Percentiles rank a stretch among this genome's conserved stretches.
These are phyloP conservation scores for Phylloporus sp. DNA, from an alignment of 768 basidiomycete species.

Conservation along the genomic window DNA sequence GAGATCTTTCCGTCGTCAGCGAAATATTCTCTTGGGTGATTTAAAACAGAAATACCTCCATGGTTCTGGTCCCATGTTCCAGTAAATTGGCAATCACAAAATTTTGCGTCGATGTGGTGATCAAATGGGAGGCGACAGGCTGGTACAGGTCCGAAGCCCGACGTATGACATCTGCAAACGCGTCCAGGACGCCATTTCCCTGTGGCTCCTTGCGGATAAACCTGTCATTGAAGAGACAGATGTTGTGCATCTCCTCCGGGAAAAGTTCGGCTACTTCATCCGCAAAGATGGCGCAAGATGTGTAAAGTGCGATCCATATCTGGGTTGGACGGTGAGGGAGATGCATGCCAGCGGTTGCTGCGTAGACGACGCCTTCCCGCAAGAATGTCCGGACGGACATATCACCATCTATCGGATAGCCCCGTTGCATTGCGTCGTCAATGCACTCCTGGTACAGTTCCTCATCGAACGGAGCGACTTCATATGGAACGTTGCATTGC, in stretches of 20 bases:
- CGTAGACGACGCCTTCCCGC: conserved; percentile 28
- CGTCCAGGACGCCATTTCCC: conserved; percentile 28
- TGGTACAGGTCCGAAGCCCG: conserved; percentile 27
- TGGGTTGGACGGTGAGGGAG: conserved; percentile 17
- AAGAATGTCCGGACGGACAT: conserved; percentile 28
- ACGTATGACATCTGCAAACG: conserved; percentile 31
- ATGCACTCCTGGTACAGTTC: conserved; percentile 20
- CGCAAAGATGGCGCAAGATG: conserved; percentile 33
- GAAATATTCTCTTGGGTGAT: not conserved
- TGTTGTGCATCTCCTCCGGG: conserved; percentile 11
- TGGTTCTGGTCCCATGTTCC: conserved; percentile 28
- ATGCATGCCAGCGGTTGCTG: conserved; percentile 27
- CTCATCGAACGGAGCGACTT: conserved; percentile 11
- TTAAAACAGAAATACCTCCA: conserved; percentile 19
- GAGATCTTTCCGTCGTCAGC: conserved; percentile 15
- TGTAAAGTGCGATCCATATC: conserved; percentile 36
- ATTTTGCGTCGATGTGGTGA: conserved; percentile 34
- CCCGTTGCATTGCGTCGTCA: conserved; percentile 18
- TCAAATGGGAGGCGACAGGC: conserved; percentile 29
- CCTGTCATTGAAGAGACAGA: conserved; percentile 33
- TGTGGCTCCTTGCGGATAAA: conserved; percentile 30
- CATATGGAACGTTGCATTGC: conserved; percentile 14
- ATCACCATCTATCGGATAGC: conserved; percentile 24
- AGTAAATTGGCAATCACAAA: conserved; percentile 32
- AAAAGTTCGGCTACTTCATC: conserved; percentile 34